A percentile compares a stretch with the other conserved stretches of the same genome.
Evolutionary conservation across 1,284 basidiomycete species (phyloP).

Genomic region (Inonotus hispidus): DNA sequence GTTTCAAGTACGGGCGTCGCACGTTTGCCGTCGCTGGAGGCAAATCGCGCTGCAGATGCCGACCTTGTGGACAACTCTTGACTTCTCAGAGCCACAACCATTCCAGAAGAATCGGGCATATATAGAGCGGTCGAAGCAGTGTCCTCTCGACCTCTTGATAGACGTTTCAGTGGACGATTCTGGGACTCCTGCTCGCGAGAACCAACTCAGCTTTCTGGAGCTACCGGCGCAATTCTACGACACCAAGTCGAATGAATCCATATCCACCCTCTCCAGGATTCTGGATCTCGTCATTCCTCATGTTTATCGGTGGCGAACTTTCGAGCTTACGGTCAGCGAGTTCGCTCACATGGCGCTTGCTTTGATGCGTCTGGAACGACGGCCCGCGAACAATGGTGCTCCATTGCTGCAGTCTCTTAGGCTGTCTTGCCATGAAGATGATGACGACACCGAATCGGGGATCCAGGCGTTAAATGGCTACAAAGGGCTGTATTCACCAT

Average conservation of each 20-base stretch:
- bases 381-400: conserved; percentile 32
- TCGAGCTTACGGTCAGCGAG: conserved; percentile 39
- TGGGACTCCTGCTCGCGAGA: conserved; percentile 10
- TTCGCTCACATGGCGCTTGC: conserved; percentile 44
- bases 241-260: conserved; percentile 21
- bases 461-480: conserved; percentile 34
- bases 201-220: neutral
- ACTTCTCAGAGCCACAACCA: conserved; percentile 4
- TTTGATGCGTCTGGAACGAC: conserved; percentile 33
- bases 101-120: conserved; percentile 35
- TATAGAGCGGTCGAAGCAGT: conserved; percentile 41
- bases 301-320: conserved; percentile 43
- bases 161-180: conserved; percentile 18
- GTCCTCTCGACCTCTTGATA: conserved; percentile 38
- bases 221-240: neutral
- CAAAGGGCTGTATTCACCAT: conserved; percentile 29
- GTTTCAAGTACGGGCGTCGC: conserved; percentile 40
- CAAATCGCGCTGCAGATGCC: conserved; percentile 30
- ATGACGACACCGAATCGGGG: conserved; percentile 33
- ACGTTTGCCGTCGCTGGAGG: conserved; percentile 37
- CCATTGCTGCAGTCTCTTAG: conserved; percentile 45
- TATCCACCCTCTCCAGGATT: conserved; percentile 37
- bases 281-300: conserved; percentile 47
- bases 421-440: conserved; percentile 41
- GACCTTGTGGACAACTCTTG: conserved; percentile 29